Conservation (phyloP, 2,329 filamentous ascomycete species). For the Ophiostoma sp. region DNA sequence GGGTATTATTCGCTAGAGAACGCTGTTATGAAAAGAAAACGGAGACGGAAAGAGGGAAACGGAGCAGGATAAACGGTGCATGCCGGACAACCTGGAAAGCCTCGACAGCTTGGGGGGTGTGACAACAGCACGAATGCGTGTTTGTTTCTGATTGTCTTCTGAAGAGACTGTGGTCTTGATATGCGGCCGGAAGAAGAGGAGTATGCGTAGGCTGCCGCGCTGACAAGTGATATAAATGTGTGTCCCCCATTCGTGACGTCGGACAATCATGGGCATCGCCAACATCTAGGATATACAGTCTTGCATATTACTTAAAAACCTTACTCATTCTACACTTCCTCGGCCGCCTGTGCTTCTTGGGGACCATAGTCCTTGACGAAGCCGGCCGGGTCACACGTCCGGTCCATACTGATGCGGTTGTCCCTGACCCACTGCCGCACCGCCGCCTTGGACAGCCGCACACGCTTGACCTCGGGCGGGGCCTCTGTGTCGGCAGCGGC, state of each 20-base stretch:
- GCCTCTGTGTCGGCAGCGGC: conserved; percentile 25
- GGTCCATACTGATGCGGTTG: conserved; percentile 58
- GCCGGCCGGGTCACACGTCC: conserved; percentile 65
- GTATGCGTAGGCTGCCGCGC: no score
- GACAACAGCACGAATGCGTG: no score
- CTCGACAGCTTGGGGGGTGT: no score
- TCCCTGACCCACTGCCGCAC: conserved; percentile 62
- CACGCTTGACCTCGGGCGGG: conserved; percentile 38
- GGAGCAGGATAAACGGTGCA: conserved; percentile 1
- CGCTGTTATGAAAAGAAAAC: background rate
- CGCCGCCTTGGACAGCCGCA: conserved; percentile 49
- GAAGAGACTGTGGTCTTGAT: no score
- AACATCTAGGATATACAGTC: background rate
- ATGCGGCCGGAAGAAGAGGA: no score
- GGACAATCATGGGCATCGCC: no score
- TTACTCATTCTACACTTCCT: conserved; percentile 27
- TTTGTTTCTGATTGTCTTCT: no score
- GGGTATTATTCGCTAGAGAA: background rate
- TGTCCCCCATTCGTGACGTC: no score
- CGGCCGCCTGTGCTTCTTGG: conserved; percentile 34
- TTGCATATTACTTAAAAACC: background rate
- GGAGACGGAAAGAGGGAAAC: background rate
- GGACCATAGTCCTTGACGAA: conserved; percentile 65
- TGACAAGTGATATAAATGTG: no score
- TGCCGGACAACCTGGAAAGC: no score